These are phyloP conservation scores for Aspergillus caelatus DNA, from an alignment of 2,329 filamentous ascomycete genomes.

Conservation along the genomic window DNA sequence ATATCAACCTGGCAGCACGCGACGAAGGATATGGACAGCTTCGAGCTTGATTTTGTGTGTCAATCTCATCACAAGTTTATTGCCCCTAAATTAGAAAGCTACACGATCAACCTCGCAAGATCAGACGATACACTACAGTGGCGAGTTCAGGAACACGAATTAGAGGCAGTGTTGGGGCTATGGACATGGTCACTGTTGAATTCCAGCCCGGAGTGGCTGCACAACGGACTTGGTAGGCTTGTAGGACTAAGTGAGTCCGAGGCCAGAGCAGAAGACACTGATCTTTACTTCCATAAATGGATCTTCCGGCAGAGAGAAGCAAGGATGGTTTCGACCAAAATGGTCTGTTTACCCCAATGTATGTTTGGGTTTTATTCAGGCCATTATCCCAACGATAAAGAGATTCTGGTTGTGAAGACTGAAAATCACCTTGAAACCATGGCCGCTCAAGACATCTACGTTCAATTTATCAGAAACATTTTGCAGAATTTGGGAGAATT, in stretches of 20 bases:
- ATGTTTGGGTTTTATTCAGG: conserved; percentile 26
- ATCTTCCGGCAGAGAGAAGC: conserved; percentile 31
- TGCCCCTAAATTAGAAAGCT: conserved; percentile 12
- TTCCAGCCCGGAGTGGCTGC: conserved; percentile 19
- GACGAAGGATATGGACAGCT: conserved; percentile 10
- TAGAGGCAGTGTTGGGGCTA: conserved; percentile 38
- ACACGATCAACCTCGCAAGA: conserved; percentile 20
- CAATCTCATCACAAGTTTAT: conserved; percentile 1
- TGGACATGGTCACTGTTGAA: conserved; percentile 36
- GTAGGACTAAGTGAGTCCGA: conserved; percentile 26
- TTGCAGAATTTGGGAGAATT: conserved; percentile 15
- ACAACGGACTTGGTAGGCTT: conserved; percentile 21
- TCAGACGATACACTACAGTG: conserved; percentile 29
- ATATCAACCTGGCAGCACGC: conserved; percentile 27
- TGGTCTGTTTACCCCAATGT: conserved; percentile 19
- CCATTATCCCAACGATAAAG: conserved; percentile 6
- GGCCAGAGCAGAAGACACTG: conserved; percentile 24
- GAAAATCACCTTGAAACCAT: conserved; percentile 28
- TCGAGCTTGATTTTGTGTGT: conserved; percentile 26
- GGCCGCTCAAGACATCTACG: conserved; percentile 39
- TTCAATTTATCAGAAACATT: conserved; percentile 29
- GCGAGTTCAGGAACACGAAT: conserved; percentile 26
- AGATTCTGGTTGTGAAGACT: conserved; percentile 28
- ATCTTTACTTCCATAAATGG: conserved; percentile 36
- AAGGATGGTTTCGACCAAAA: conserved; percentile 20